These are phyloP conservation scores for Multifurca ochricompacta DNA, from an alignment of 768 basidiomycete genomes.

Conservation along the genomic window DNA sequence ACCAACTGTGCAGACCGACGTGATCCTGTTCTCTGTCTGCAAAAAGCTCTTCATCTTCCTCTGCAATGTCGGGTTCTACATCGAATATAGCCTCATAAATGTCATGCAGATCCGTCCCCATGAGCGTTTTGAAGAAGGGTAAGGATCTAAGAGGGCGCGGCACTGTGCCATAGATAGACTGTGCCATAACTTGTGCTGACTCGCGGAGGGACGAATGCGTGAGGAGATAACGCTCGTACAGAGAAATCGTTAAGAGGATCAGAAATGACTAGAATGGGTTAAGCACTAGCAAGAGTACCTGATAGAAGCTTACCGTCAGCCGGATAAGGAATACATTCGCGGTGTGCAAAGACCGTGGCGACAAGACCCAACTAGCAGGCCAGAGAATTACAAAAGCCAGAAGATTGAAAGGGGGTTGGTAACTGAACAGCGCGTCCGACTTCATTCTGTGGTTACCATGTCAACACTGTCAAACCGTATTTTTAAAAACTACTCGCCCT, in stretches of 20 bases:
- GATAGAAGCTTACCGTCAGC: slow-evolving; percentile 45
- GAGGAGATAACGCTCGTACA: slow-evolving; percentile 70
- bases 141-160: slow-evolving; percentile 67
- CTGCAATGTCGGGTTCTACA: slow-evolving; percentile 42
- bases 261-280: slow-evolving; percentile 52
- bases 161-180: slow-evolving; percentile 53
- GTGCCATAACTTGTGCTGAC: slow-evolving; percentile 43
- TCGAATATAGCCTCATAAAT: slow-evolving; percentile 77
- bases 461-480: not conserved
- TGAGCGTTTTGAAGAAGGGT: slow-evolving; percentile 66
- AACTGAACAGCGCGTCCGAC: slow-evolving; percentile 83
- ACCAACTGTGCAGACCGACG: slow-evolving; percentile 20
- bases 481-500: slow-evolving; percentile 42
- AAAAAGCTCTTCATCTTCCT: slow-evolving; percentile 34
- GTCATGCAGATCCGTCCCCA: slow-evolving; percentile 61
- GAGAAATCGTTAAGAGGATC: slow-evolving; percentile 61
- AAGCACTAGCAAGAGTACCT: not conserved
- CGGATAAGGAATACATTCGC: slow-evolving; percentile 83
- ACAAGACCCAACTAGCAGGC: slow-evolving; percentile 66
- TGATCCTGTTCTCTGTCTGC: slow-evolving; percentile 38
- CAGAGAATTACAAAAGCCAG: slow-evolving; percentile 74
- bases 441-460: slow-evolving; percentile 53
- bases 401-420: slow-evolving; percentile 86
- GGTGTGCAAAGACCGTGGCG: slow-evolving; percentile 73
- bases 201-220: slow-evolving; percentile 44